Base-by-base conservation (phyloP, 2,329 filamentous ascomycete genomes). In the Hirsutella rhossiliensis region DNA sequence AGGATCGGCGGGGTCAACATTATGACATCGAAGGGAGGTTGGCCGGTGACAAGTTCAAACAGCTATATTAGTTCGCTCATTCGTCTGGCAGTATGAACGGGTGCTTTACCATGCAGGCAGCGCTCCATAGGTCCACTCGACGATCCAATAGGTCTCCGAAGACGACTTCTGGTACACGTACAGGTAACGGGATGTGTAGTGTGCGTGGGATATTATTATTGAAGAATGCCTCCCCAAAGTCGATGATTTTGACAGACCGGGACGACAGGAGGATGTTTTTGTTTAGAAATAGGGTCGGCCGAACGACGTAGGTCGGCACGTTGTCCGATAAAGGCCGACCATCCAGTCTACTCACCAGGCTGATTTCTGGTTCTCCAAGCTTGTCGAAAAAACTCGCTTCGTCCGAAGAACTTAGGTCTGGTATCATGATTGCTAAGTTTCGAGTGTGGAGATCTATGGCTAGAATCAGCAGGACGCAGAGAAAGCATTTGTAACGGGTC, bases 1-100 rank as follows among this genome's bases (percentile, higher is more conserved):
- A 34, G 32, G 5, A 34, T 15, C 32, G 32, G 32, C 8, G 32
- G 32, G 4, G 46, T 52, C 18, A 48, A 30, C 48, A 53, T 48
- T 7, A 48, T 5, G 11, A 41, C 38, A 34, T 54, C 51, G 23
- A 55, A 55, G 2, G 51, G 52, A 19, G 53, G 46, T 19, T 54
- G 54, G 0, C 53, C 54, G 1, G 53, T 51, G n/a, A 52, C 20
- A 4, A 55, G 49, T 45, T 55, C 53, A 15, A 55, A 55, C 2
- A 55, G 18, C 54, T 40, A 17, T 29, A 27, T 15, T 13, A 2
- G 20, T 40, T 40, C 13, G 38, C 23, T 27, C 23, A 27, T 15
- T 40, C 7, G 8, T 28, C 8, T 29, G 19, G 20, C 23, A 28
- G 12, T 9, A n/a, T 40, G 17, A 5, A 13, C 20, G 13, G 13